Evolutionary conservation across 1,284 basidiomycete genomes (phyloP).

Genomic region (Sporisorium scitamineum): DNA sequence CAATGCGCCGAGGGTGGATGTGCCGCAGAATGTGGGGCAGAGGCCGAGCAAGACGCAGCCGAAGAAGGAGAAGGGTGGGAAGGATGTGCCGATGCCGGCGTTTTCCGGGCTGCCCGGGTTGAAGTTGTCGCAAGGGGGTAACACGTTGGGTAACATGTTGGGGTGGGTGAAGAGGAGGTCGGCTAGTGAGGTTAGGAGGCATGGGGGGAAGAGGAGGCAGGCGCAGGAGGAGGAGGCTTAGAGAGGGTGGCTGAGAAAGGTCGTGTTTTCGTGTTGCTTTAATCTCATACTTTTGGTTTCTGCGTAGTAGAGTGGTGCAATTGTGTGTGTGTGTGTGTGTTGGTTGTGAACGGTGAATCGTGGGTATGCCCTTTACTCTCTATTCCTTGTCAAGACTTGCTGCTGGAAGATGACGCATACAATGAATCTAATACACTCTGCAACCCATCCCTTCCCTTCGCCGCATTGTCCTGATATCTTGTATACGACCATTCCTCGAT

Average conservation of each 20-base stretch:
- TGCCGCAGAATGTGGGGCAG: slow-evolving; percentile 7
- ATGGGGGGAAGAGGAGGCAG: slow-evolving; percentile 18
- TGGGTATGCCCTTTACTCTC: slow-evolving; percentile 12
- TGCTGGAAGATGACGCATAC: slow-evolving; percentile 14
- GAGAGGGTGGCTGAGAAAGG: neutral
- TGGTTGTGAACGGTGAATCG: neutral
- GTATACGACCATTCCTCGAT: slow-evolving; percentile 57
- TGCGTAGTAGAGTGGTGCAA: neutral
- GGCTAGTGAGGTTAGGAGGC: neutral
- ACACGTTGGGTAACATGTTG: slow-evolving; percentile 21
- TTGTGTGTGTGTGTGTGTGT: neutral
- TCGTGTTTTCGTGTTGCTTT: slow-evolving; percentile 1
- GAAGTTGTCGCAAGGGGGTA: slow-evolving; percentile 18
- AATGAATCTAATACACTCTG: slow-evolving; percentile 43
- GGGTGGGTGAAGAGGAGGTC: slow-evolving; percentile 9
- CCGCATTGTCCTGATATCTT: slow-evolving; percentile 57
- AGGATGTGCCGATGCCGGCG: slow-evolving; percentile 26
- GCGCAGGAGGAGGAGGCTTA: neutral
- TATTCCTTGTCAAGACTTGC: neutral
- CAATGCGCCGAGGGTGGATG: slow-evolving; percentile 6
- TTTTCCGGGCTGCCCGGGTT: slow-evolving; percentile 26
- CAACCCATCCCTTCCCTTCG: slow-evolving; percentile 49
- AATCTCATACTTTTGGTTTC: neutral
- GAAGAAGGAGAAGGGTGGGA: neutral
- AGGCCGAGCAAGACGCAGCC: slow-evolving; percentile 1